Percentiles rank a stretch among this genome's conserved stretches.
Conservation (phyloP, 345 rosid genomes). For the Hibiscus tridactylites region DNA sequence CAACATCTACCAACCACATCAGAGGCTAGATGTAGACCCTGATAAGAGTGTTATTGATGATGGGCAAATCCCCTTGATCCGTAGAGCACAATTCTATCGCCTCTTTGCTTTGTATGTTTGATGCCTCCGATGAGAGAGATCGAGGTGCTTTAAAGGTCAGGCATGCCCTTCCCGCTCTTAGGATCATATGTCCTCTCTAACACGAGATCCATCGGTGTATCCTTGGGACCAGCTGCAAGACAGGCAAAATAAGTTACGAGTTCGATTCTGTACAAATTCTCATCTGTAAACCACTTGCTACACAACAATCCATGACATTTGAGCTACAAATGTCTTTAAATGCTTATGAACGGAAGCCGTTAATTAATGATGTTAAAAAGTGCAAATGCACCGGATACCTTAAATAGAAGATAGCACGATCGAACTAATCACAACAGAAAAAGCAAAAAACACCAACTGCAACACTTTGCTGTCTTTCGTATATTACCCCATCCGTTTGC, state of each 20-base stretch:
- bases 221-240: conserved; percentile 81
- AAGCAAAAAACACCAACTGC: neutral
- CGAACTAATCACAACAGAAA: neutral
- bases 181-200: conserved; percentile 77
- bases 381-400: neutral
- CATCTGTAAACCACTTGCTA: neutral
- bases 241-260: conserved; percentile 5
- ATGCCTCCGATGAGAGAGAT: neutral
- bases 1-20: conserved; percentile 3
- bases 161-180: conserved; percentile 90
- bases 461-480: neutral
- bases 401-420: neutral
- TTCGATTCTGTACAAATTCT: neutral
- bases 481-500: neutral
- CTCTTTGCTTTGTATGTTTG: neutral
- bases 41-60: neutral
- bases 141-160: conserved; percentile 49
- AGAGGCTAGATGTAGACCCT: neutral
- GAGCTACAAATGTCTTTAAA: neutral
- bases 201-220: conserved; percentile 73
- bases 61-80: neutral
- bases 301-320: neutral
- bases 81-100: neutral
- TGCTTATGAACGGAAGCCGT: too few species aligned
- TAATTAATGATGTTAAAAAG: neutral